Evolutionary conservation across 495 filamentous ascomycete genomes (phyloP), one percentile per base, ranked within the genome.

Genomic region (Clohesyomyces aquaticus): DNA sequence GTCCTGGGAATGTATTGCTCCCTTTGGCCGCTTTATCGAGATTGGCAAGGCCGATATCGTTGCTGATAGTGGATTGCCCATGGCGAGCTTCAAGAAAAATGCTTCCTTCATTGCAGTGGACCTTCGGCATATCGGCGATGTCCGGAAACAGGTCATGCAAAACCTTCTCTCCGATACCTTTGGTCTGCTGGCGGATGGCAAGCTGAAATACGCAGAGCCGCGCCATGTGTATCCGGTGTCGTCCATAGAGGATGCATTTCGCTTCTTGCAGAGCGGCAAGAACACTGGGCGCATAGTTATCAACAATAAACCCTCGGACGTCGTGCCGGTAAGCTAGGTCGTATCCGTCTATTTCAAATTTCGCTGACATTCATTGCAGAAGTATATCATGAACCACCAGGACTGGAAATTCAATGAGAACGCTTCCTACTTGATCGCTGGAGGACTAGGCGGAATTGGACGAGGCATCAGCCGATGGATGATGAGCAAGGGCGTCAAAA

Each of bases 391-490:
- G 18, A 4, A 25, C 27, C 19, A 45, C 16, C 32, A 29, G 26
- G 19, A 21, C 9, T 45, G 35, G 29, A 3, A 43, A 10, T 59
- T 67, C 48, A 32, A 55, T 55, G 11, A 50, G 16, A 38, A 66
- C 18, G 57, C 63, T 35, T 29, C 19, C 28, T 70, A 70, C 49
- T 21, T 70, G 53, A 47, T 70, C 41, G 38, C 59, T 19, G 67
- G 67, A 19, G 63, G 62, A 26, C 50, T 70, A 16, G 67, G 64
- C 41, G 67, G 64, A 12, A 26, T 70, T 21, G 64, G 63, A 25
- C 57, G 51, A 29, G 26, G 50, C 21, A 56, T 63, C 21, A 29
- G 42, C 26, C 57, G 58, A 41, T 70, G 67, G 64, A 63, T 70
- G 63, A 57, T 35, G 29, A 41, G 53, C 35, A 48, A 55, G 10